Base-by-base conservation (phyloP, 2,329 filamentous ascomycete species). In the Penicillium sp. region DNA sequence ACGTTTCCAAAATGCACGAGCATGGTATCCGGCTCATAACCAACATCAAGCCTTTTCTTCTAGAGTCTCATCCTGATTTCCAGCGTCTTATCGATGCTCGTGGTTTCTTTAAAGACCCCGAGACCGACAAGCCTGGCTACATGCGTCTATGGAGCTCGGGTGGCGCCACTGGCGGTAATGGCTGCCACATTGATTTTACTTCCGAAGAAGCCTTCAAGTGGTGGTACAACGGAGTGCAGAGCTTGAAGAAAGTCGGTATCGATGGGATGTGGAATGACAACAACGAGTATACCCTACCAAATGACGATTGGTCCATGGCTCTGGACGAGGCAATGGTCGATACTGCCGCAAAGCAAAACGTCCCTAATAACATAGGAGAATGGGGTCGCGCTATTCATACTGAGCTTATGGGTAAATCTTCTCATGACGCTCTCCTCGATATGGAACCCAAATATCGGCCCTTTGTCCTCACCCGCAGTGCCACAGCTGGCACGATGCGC, bases 201-300 rank as follows among this genome's bases (percentile, higher is more conserved):
- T 89, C 86, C 0, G 76, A 82, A 19, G 80, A 81, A 0, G 87
- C 85, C 0, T 90, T 84, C 64, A 75, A 85, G 14, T 91, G 87
- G 85, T 91, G 88, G 88, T 87, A 84, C 56, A 77, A 88, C 1
- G 87, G 88, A 1, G 83, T 89, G 8, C 80, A 82, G 54, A 80
- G 79, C 46, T 77, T 91, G 1, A 84, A 84, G 51, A 74, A 82
- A 23, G 73, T 83, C 8, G 87, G 87, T 1, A 87, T 91, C 52
- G 87, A 90, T 60, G 87, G 81, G 44, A 89, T 90, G 74, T 91
- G 88, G 88, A 91, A 91, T 60, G 88, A 91, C 67, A 91, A 91
- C 71, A 91, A 90, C 61, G 88, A 91, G 69, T 91, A 90, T 68
- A 86, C 84, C 0, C 79, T 89, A 2, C 81, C 85, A 0, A 78